A percentile compares a stretch with the other conserved stretches of the same genome.
Evolutionary conservation across 2,329 filamentous ascomycete species (phyloP).

Genomic region (Penicillium sp.): DNA sequence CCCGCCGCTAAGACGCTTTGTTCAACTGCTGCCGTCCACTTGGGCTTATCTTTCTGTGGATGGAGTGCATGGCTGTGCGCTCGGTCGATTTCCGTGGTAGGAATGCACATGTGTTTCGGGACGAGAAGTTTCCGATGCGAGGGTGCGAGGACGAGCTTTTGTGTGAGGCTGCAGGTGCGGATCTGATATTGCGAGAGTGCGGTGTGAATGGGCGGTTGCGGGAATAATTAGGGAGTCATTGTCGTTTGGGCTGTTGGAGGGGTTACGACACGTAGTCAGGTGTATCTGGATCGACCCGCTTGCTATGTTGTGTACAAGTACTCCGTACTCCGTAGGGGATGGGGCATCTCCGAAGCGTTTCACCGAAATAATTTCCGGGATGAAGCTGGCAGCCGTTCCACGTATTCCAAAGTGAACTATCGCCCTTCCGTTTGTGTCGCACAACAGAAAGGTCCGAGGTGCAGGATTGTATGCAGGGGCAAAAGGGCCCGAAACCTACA

Average conservation of each 20-base stretch:
- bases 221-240: neutral
- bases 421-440: neutral
- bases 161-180: neutral
- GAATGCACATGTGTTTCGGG: neutral
- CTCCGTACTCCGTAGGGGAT: neutral
- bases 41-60: neutral
- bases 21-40: neutral
- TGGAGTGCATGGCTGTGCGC: neutral
- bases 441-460: slow-evolving; percentile 2
- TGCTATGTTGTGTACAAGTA: neutral
- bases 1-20: neutral
- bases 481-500: slow-evolving; percentile 1
- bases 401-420: neutral
- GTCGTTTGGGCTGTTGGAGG: neutral
- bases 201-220: neutral
- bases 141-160: neutral
- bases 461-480: slow-evolving; percentile 3
- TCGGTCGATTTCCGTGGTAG: neutral
- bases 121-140: neutral
- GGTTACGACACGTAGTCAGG: neutral
- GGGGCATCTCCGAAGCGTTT: neutral
- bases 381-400: neutral
- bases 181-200: neutral
- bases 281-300: neutral
- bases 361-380: neutral